These are phyloP conservation scores for Arthrobotrys entomopaga DNA, from an alignment of 2,329 filamentous ascomycete genomes.

Conservation along the genomic window DNA sequence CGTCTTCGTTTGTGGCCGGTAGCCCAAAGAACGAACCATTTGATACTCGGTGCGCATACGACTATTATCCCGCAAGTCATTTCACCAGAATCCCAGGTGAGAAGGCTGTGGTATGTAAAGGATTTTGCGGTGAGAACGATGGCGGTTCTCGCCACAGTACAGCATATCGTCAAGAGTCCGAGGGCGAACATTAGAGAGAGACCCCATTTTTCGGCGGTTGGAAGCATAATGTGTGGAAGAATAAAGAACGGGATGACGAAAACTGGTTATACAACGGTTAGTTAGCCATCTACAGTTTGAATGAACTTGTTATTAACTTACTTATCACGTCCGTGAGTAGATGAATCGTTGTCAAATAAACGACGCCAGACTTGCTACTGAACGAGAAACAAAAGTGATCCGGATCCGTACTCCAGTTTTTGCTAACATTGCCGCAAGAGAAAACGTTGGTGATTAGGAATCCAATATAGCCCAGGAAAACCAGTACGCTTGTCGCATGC, in stretches of 20 bases:
- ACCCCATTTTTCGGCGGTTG: slow-evolving; percentile 48
- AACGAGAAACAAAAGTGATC: slow-evolving; percentile 50
- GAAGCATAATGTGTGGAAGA: slow-evolving; percentile 53
- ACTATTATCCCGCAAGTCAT: slow-evolving; percentile 50
- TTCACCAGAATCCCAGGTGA: slow-evolving; percentile 53
- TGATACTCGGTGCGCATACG: slow-evolving; percentile 51
- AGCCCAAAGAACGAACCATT: slow-evolving; percentile 51
- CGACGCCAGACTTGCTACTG: slow-evolving; percentile 29
- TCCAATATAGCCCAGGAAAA: slow-evolving; percentile 47
- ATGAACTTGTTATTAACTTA: neutral
- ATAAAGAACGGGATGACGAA: slow-evolving; percentile 53
- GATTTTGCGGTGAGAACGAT: slow-evolving; percentile 48
- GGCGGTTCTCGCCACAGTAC: slow-evolving; percentile 45
- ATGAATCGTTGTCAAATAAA: slow-evolving; percentile 50
- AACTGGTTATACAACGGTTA: slow-evolving; percentile 29
- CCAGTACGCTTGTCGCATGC: slow-evolving; percentile 37
- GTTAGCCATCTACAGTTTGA: neutral
- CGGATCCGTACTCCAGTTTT: slow-evolving; percentile 51
- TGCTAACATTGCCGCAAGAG: slow-evolving; percentile 42
- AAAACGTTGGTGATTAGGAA: slow-evolving; percentile 50
- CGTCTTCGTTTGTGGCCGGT: slow-evolving; percentile 41
- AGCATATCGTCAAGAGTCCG: slow-evolving; percentile 42
- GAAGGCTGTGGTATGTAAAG: slow-evolving; percentile 49
- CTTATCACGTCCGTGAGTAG: slow-evolving; percentile 51
- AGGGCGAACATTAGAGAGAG: slow-evolving; percentile 52